These are phyloP conservation scores for Raffaelea ambrosiae DNA, from an alignment of 2,329 filamentous ascomycete genomes.

Conservation along the genomic window DNA sequence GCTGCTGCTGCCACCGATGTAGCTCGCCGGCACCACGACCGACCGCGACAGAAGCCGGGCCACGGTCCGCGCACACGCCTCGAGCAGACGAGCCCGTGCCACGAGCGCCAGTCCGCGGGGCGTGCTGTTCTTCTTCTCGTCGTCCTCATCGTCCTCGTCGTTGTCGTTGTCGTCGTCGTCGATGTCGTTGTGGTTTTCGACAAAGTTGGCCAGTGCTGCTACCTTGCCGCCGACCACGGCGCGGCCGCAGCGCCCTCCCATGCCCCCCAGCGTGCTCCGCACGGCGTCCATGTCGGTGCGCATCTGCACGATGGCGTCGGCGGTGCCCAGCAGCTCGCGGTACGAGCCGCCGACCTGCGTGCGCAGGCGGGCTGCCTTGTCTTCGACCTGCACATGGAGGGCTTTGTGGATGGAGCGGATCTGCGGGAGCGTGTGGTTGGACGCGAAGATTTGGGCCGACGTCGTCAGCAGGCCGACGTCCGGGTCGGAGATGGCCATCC, in stretches of 20 bases:
- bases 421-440: constrained; percentile 51
- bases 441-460: constrained; percentile 44
- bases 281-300: constrained; percentile 66
- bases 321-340: constrained; percentile 82
- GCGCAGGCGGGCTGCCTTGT: constrained; percentile 53
- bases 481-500: constrained; percentile 24
- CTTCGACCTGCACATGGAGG: constrained; percentile 51
- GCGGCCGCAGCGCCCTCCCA: constrained; percentile 72
- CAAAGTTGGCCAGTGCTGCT: constrained; percentile 43
- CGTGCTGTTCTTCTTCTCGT: not conserved
- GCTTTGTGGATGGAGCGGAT: constrained; percentile 54
- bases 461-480: constrained; percentile 40
- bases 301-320: constrained; percentile 91
- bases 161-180: constrained; percentile 6
- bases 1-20: not conserved
- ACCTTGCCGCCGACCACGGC: constrained; percentile 59
- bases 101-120: constrained; percentile 19
- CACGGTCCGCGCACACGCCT: constrained; percentile 41
- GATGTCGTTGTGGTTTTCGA: constrained; percentile 10
- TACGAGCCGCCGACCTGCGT: constrained; percentile 63
- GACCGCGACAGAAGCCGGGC: constrained; percentile 32
- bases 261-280: constrained; percentile 60
- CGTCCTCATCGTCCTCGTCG: constrained; percentile 12
- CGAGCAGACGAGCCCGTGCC: constrained; percentile 41
- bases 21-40: no score